Evolutionary conservation across 2,329 filamentous ascomycete species (phyloP), one percentile per base, ranked within the genome.

Genomic region (Calycina marina): DNA sequence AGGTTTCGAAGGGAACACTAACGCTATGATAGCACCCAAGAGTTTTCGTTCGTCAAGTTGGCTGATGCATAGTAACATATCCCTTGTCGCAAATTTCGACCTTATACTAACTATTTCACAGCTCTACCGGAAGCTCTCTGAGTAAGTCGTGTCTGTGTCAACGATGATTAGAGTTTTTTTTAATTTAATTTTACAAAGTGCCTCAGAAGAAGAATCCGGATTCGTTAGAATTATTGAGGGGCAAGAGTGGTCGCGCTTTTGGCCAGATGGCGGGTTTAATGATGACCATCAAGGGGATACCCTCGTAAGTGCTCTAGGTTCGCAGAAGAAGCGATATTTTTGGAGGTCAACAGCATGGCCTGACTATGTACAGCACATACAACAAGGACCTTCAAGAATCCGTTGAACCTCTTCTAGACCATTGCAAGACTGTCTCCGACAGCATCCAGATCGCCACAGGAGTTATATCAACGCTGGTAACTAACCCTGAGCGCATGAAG

Each of bases 361-460:
- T n/a, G n/a, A n/a, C n/a, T 22, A 8, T 22, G 8, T 22, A 2
- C 8, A 34, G 18, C 24, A 44, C 32, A 20, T 38, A 44, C 22
- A 41, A 43, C 18, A 44, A 44, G 33, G 42, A 44, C 33, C 28
- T 38, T n/a, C 83, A 93, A 57, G 84, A 93, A 59, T 77, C 72
- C 37, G 76, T 82, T 40, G 79, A 92, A 63, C 77, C 79, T n/a
- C 72, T 93, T 59, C 69, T 93, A 30, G 82, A 92, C 55, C 72
- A 77, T 53, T 70, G 86, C 56, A 81, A 85, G 66, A 88, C 82
- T 4, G 67, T 90, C 40, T 69, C 67, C 35, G 79, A 92, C 61
- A 84, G 78, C 50, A 67, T 92, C 34, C 73, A 78, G 55, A 93
- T 93, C 46, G 80, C 81, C 16, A 80, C 79, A 14, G 80, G 85